Evolutionary conservation across 768 basidiomycete genomes (phyloP), one percentile per base, ranked within the genome.

Genomic region (Lepiota brunneoincarnata): DNA sequence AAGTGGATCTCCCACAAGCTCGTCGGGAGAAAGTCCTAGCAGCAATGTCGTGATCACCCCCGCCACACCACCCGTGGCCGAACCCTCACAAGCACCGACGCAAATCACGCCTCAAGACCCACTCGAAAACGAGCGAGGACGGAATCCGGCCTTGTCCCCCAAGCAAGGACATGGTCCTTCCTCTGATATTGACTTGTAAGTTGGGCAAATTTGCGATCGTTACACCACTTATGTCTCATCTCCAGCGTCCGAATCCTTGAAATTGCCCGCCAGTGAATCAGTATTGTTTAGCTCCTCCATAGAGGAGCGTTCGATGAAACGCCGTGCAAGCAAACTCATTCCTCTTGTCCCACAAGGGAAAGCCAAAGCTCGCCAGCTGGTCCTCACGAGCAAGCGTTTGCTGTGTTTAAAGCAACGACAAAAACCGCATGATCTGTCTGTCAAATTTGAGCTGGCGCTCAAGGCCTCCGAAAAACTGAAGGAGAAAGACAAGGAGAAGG

Each of bases 291-390:
- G 73, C 45, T 78, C 82, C 0, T 67, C 65, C 3, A 83, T 87
- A 11, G 83, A 85, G 60, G 74, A 76, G 11, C 76, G 78, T 14
- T 74, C 76, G 38, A 69, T 79, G 20, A 77, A 77, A 55, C 76
- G 83, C 3, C 80, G 84, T 20, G 81, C 83, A 3, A 84, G 82
- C 58, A 76, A 74, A 45, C 64, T 87, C 36, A 69, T 84, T 20
- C 70, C 77, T 10, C 61, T 84, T 17, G 78, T 81, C 0, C 61
- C 78, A 4, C 73, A 77, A 10, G 73, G 74, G 55, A 77, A 77
- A 54, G 66, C 76, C 6, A 84, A 83, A 63, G 69, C 74, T 14
- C 73, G 85, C 20, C 76, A 82, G 57, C 61, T 87, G 7, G 67
- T 86, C 31, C 67, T 87, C 43, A 87, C 85, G 31, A 77, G 69